Conservation (phyloP, 83 land plant genomes). For the Isoetes engelmannii region DNA sequence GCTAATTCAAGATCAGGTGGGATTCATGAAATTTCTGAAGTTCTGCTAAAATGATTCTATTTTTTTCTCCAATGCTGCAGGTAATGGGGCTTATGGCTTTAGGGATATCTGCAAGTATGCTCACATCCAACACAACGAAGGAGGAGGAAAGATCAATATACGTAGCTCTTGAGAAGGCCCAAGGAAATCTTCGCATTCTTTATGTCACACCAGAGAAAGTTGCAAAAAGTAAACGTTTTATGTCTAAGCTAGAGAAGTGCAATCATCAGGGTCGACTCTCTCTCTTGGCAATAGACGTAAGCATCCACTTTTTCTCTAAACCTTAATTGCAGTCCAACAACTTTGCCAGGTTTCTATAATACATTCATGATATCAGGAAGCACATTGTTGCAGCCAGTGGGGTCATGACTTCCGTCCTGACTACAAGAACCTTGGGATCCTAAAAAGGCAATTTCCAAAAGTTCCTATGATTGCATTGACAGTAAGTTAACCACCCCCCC, state of each 20-base stretch:
- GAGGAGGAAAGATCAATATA: constrained; percentile 82
- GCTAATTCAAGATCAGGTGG: constrained; percentile 93
- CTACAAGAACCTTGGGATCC: constrained; percentile 85
- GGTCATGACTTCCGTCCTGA: constrained; percentile 99
- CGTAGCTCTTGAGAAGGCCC: constrained; percentile 80
- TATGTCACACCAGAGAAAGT: constrained; percentile 98
- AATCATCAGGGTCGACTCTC: constrained; percentile 87
- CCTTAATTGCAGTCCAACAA: background rate
- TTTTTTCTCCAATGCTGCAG: constrained; percentile 25
- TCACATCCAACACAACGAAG: constrained; percentile 85
- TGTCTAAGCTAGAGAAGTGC: constrained; percentile 97
- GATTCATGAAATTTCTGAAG: background rate
- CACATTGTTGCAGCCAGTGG: constrained; percentile 99
- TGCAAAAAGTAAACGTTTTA: constrained; percentile 96
- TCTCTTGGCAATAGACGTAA: constrained; percentile 84
- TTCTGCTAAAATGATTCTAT: background rate
- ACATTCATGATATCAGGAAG: constrained; percentile 54
- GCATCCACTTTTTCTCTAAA: constrained; percentile 9
- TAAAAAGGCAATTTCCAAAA: constrained; percentile 91
- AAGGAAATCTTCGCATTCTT: constrained; percentile 70
- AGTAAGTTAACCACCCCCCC: no score
- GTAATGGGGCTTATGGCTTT: constrained; percentile 89
- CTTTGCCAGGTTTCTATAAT: background rate
- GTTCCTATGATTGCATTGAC: constrained; percentile 95
- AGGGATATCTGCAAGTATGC: constrained; percentile 75